Evolutionary conservation across 305 asterid species (phyloP).

Genomic region (Fraxinus albicans): DNA sequence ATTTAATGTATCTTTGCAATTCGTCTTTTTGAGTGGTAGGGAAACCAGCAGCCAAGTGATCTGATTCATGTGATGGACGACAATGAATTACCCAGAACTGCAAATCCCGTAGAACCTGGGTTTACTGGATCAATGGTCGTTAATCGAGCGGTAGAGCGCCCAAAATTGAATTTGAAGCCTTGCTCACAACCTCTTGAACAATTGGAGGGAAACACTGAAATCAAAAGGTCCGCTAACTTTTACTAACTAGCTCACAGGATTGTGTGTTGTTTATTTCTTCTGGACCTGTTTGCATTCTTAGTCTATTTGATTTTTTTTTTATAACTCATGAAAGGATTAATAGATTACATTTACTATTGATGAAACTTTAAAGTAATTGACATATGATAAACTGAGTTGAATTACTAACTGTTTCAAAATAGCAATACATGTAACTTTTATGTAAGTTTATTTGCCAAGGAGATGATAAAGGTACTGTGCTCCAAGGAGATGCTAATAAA

Average conservation of each 20-base stretch:
- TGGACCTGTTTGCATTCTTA: background rate
- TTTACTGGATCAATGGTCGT: slow-evolving; percentile 28
- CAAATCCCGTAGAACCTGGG: slow-evolving; percentile 39
- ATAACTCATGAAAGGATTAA: background rate
- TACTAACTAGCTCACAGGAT: background rate
- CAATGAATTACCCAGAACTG: slow-evolving; percentile 34
- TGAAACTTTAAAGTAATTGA: background rate
- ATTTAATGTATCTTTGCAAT: slow-evolving; percentile 5
- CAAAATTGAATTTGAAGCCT: slow-evolving; percentile 74
- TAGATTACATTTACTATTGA: background rate
- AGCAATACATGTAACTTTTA: background rate
- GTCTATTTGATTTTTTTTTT: background rate
- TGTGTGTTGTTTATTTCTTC: background rate
- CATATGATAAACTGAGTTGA: background rate
- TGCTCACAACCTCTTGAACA: slow-evolving; percentile 61
- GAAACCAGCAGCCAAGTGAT: slow-evolving; percentile 46
- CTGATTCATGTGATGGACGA: slow-evolving; percentile 34
- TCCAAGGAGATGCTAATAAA: background rate
- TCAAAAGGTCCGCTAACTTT: slow-evolving; percentile 49
- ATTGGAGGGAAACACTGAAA: slow-evolving; percentile 45
- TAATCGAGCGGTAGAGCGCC: slow-evolving; percentile 51
- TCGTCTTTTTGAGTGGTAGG: slow-evolving; percentile 30
- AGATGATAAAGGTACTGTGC: background rate
- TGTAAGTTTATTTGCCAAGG: background rate
- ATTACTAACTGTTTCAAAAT: background rate